phyloP scores from a whole-genome alignment of 208 protist genomes.

The Vickermania ingenoplastis region DNA sequence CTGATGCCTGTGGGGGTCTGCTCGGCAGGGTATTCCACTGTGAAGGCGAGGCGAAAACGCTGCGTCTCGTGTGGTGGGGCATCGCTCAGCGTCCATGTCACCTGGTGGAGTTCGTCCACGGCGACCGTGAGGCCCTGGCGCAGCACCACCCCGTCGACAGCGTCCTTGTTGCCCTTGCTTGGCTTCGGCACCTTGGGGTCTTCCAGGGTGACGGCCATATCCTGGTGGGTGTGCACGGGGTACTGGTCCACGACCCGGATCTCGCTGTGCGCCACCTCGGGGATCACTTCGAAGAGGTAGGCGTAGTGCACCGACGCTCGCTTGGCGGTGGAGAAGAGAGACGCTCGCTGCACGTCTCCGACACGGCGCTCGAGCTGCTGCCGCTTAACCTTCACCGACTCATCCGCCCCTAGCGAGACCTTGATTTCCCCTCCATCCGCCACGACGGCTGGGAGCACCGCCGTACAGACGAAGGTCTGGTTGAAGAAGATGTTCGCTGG shows the following conservation, averaged over 20 bases:
- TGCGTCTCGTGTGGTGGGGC: not conserved
- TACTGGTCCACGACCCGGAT: not conserved
- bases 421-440: not conserved
- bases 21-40: not conserved
- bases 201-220: not conserved
- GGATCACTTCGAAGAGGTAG: no score
- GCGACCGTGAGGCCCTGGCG: not conserved
- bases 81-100: not conserved
- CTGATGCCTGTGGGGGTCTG: no score
- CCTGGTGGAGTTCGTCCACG: not conserved
- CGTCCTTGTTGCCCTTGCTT: no score
- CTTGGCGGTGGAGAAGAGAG: not conserved
- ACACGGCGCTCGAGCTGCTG: not conserved
- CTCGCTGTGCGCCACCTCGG: not conserved
- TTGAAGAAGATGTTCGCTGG: not conserved
- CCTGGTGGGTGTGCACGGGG: not conserved
- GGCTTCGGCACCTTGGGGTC: no score
- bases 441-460: not conserved
- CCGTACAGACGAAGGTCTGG: not conserved
- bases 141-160: not conserved
- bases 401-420: not conserved
- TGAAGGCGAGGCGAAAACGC: not conserved
- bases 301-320: not conserved
- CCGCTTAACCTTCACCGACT: not conserved
- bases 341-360: not conserved